Evolutionary conservation across 2,329 filamentous ascomycete species (phyloP).

Genomic region (Ascochyta rabiei): DNA sequence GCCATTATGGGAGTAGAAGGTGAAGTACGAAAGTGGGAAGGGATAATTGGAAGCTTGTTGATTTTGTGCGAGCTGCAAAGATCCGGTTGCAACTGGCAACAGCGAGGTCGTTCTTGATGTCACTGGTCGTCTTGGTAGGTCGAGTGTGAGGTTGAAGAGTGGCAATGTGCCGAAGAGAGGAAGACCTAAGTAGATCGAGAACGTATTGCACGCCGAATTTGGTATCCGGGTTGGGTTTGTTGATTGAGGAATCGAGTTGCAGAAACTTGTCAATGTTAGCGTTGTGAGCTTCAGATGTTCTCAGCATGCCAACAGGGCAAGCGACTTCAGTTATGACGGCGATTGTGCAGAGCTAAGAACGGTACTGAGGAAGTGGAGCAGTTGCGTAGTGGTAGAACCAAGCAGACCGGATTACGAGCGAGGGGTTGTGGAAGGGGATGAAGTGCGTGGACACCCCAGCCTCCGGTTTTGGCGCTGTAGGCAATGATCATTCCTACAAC

Average conservation of each 20-base stretch:
- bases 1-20: constrained; percentile 31
- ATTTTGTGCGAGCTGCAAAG: constrained; percentile 20
- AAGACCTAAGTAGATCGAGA: constrained; percentile 1
- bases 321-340: constrained; percentile 30
- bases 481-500: background rate
- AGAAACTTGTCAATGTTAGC: constrained; percentile 29
- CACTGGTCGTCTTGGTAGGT: constrained; percentile 14
- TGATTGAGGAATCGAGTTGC: background rate
- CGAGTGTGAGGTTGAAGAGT: background rate
- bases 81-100: constrained; percentile 30
- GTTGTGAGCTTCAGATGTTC: constrained; percentile 29
- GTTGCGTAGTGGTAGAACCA: background rate
- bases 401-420: background rate
- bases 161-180: background rate
- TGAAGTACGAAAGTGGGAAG: constrained; percentile 16
- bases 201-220: background rate
- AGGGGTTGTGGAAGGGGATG: background rate
- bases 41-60: constrained; percentile 17
- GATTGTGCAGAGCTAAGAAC: background rate
- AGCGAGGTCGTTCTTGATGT: constrained; percentile 29
- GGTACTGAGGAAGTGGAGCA: background rate
- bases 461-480: background rate
- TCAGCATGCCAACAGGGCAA: constrained; percentile 32
- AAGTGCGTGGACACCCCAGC: background rate
- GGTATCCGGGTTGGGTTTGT: background rate